These are phyloP conservation scores for Diaporthe batatas DNA, from an alignment of 2,329 filamentous ascomycete genomes.

Conservation along the genomic window DNA sequence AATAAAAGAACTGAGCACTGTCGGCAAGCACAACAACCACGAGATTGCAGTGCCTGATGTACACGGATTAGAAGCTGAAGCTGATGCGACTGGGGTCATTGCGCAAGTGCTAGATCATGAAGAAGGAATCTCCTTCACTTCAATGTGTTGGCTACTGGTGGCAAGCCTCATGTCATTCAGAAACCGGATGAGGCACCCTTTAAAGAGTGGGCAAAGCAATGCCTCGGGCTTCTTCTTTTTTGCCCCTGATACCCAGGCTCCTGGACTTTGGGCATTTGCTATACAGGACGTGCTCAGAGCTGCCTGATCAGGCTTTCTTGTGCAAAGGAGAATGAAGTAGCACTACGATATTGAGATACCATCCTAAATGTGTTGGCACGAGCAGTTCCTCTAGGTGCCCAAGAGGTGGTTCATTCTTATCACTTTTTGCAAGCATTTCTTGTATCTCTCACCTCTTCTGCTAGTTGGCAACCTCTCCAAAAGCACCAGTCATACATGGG, in stretches of 20 bases:
- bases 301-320: neutral
- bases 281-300: neutral
- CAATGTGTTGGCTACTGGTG: neutral
- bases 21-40: constrained; percentile 1
- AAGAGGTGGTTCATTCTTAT: neutral
- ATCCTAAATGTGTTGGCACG: too few relatives aligned
- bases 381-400: neutral
- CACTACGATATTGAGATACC: too few relatives aligned
- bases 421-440: neutral
- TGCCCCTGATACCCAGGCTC: neutral
- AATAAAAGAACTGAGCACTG: neutral
- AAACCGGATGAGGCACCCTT: neutral
- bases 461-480: neutral
- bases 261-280: too few relatives aligned
- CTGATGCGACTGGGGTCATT: neutral
- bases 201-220: neutral
- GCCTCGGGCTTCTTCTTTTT: neutral
- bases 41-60: neutral
- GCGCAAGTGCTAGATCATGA: neutral
- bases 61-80: neutral
- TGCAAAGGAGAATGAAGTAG: neutral
- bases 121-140: neutral
- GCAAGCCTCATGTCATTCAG: neutral
- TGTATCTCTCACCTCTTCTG: too few relatives aligned
- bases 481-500: too few relatives aligned